These are phyloP conservation scores for Bruguiera sexangula DNA, from an alignment of 345 rosid species.

Conservation along the genomic window DNA sequence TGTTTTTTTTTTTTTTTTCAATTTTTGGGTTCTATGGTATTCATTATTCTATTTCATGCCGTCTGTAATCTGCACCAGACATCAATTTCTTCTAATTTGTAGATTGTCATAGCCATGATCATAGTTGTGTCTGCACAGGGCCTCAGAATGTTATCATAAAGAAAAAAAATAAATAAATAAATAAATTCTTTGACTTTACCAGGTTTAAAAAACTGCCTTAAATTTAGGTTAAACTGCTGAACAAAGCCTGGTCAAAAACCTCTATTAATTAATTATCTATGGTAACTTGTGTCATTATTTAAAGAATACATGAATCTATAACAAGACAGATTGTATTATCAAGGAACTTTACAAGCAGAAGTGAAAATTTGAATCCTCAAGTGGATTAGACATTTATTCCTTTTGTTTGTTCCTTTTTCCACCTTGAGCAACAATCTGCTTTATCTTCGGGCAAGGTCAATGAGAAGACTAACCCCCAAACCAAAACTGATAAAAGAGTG, in stretches of 20 bases:
- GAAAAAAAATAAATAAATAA: too few species aligned
- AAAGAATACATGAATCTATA: too few species aligned
- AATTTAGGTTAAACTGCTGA: too few species aligned
- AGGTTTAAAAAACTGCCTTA: too few species aligned
- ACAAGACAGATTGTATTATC: too few species aligned
- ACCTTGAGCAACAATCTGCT: constrained; percentile 36
- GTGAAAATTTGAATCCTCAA: background rate
- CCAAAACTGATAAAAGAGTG: constrained; percentile 33
- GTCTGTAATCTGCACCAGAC: background rate
- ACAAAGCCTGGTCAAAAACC: too few species aligned
- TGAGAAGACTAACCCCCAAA: constrained; percentile 29
- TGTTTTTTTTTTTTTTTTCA: background rate
- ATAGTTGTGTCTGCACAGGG: constrained; percentile 6
- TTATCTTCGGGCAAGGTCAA: constrained; percentile 24
- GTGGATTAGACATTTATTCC: background rate
- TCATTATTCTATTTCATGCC: constrained; percentile 1
- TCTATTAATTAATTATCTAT: too few species aligned
- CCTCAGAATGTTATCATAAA: too few species aligned
- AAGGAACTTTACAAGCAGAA: too few species aligned
- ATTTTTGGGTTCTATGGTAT: background rate
- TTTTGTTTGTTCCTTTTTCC: background rate
- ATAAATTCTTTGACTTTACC: too few species aligned
- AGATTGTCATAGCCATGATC: constrained; percentile 10
- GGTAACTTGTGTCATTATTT: too few species aligned
- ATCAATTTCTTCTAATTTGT: constrained; percentile 3